Percentiles rank a stretch among this genome's conserved stretches.
Conservation (phyloP, 2,329 filamentous ascomycete species). For the Aspergillus sp. region DNA sequence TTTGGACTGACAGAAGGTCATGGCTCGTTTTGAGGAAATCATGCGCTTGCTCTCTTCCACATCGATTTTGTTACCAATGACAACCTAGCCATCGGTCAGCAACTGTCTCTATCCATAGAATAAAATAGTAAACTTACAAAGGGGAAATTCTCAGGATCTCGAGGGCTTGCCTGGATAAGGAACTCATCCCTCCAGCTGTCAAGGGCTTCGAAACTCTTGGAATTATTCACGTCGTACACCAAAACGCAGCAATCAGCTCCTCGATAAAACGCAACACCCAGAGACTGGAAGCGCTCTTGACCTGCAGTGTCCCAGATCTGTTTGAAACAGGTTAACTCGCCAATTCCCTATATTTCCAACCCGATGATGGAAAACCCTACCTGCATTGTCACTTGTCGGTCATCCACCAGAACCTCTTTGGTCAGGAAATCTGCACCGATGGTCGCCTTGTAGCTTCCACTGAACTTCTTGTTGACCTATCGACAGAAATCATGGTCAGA, state of each 20-base stretch:
- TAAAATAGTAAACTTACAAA: slow-evolving; percentile 65
- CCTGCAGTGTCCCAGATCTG: slow-evolving; percentile 98
- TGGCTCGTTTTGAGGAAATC: slow-evolving; percentile 92
- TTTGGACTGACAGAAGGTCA: slow-evolving; percentile 97
- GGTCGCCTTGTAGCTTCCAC: slow-evolving; percentile 98
- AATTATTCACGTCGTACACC: slow-evolving; percentile 98
- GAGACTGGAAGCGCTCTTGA: slow-evolving; percentile 94
- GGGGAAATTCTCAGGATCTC: slow-evolving; percentile 95
- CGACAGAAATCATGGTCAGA: slow-evolving; percentile 10
- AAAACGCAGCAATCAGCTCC: slow-evolving; percentile 97
- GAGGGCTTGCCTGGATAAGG: slow-evolving; percentile 90
- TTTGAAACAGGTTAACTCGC: slow-evolving; percentile 3
- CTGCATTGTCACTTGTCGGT: slow-evolving; percentile 98
- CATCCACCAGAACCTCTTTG: slow-evolving; percentile 95
- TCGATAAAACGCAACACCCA: slow-evolving; percentile 95
- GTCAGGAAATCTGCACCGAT: slow-evolving; percentile 98
- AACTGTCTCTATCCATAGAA: background rate
- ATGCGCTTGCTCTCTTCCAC: slow-evolving; percentile 96
- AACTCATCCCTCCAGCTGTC: slow-evolving; percentile 99
- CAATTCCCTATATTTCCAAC: background rate
- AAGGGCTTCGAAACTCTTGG: slow-evolving; percentile 96
- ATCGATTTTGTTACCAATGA: slow-evolving; percentile 98
- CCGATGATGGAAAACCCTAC: slow-evolving; percentile 41
- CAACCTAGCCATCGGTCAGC: slow-evolving; percentile 55
- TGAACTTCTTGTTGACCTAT: slow-evolving; percentile 99